These are phyloP conservation scores for Backusella mclennaniae DNA, from an alignment of 192 early-diverging fungal genomes.

Conservation along the genomic window DNA sequence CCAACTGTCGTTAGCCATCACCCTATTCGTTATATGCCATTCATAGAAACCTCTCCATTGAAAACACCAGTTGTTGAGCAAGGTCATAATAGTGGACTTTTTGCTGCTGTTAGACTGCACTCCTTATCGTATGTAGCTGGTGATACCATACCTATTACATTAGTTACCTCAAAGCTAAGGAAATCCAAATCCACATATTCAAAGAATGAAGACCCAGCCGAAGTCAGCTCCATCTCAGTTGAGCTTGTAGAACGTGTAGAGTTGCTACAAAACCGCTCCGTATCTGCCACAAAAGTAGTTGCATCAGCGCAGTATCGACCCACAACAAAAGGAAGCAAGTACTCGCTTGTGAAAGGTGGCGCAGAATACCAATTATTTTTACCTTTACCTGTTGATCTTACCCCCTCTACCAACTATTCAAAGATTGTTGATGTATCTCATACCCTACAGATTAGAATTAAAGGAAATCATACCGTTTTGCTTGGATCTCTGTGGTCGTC, in stretches of 20 bases:
- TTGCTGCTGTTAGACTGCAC: background rate
- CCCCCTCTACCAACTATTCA: conserved; percentile 16
- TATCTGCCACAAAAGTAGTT: conserved; percentile 2
- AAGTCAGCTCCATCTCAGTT: conserved; percentile 5
- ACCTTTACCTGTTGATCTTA: conserved; percentile 12
- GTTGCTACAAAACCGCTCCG: background rate
- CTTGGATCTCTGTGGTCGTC: background rate
- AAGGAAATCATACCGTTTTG: background rate
- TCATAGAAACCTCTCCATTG: conserved; percentile 23
- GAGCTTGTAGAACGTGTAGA: background rate
- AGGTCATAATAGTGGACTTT: background rate
- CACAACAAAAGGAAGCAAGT: conserved; percentile 5
- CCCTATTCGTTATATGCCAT: conserved; percentile 17
- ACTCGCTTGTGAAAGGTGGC: conserved; percentile 5
- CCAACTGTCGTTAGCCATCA: background rate
- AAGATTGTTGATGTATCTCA: conserved; percentile 15
- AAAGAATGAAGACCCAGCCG: conserved; percentile 12
- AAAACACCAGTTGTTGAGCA: conserved; percentile 13
- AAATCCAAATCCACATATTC: background rate
- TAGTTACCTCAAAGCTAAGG: background rate
- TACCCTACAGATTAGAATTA: background rate
- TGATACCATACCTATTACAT: conserved; percentile 10
- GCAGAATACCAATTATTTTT: conserved; percentile 11
- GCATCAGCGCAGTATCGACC: background rate
- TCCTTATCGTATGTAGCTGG: conserved; percentile 22